A percentile compares a stretch with the other conserved stretches of the same genome.
Evolutionary conservation across 169 alveolate genomes (phyloP).

Genomic region (Eimeria tenella): DNA sequence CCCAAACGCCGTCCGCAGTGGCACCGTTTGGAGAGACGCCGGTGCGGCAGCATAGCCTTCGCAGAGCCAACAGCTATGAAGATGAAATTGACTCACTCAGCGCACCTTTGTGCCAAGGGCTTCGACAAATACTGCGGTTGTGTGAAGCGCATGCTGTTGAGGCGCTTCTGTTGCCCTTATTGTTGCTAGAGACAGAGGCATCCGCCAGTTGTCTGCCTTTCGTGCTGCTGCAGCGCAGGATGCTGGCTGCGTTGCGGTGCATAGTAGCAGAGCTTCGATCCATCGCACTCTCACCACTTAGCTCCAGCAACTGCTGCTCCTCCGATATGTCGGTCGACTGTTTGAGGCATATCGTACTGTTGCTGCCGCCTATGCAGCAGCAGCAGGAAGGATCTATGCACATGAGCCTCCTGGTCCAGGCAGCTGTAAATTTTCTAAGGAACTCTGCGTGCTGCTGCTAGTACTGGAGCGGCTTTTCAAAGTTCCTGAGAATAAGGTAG

Average conservation of each 20-base stretch:
- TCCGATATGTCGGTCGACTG: conserved; percentile 18
- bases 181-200: conserved; percentile 68
- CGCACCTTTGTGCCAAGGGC: conserved; percentile 44
- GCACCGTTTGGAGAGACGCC: background rate
- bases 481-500: too few species aligned
- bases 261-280: conserved; percentile 50
- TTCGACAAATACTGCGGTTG: conserved; percentile 41
- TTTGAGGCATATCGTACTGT: conserved; percentile 53
- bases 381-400: conserved; percentile 56
- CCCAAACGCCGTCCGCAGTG: background rate
- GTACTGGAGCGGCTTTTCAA: background rate
- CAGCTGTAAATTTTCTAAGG: conserved; percentile 45
- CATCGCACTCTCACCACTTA: conserved; percentile 33
- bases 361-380: conserved; percentile 55
- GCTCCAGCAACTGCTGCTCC: conserved; percentile 44
- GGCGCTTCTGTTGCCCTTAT: conserved; percentile 66
- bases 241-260: conserved; percentile 73
- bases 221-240: conserved; percentile 72
- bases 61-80: conserved; percentile 17
- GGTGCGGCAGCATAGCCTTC: background rate
- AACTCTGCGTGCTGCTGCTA: conserved; percentile 65
- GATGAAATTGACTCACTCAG: conserved; percentile 39
- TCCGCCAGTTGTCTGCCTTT: conserved; percentile 66
- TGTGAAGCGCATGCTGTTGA: conserved; percentile 49
- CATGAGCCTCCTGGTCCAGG: conserved; percentile 52